Base-by-base conservation (phyloP, 495 filamentous ascomycete species). In the Venustampulla echinocandica region DNA sequence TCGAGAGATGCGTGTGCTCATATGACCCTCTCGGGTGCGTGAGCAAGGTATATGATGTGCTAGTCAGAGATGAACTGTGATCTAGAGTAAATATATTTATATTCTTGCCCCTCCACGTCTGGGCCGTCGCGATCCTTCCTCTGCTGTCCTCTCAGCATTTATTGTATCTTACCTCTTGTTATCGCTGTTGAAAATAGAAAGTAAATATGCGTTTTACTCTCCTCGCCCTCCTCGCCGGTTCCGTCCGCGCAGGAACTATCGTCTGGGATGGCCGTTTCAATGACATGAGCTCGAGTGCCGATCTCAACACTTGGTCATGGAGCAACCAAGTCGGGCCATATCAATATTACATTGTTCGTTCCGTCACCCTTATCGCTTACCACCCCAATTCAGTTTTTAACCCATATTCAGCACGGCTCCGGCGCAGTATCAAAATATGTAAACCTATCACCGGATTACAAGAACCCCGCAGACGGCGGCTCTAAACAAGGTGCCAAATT, bases 231-330 rank as follows among this genome's bases (percentile, higher is more conserved):
- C 46, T 40, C 37, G 55, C 47, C 15, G 11, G 37, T 4, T 23
- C 41, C 10, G 37, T 23, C 20, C 10, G 17, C 5, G 37, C 37
- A n/a, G 35, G 44, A 14, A 51, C 69, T 1, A 64, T 81, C 28
- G 61, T 81, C 37, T 79, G 76, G 74, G 76, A 81, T 58, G 76
- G 76, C n/a, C 73, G 76, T 25, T 77, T 80, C 64, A 78, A 79
- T 61, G 69, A 73, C 24, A 54, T 79, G 47, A 46, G 59, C 14
- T 62, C 67, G 15, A 62, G 66, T 39, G 30, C 61, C 17, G 73
- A 76, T 60, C 62, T 80, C 4, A 69, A 66, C 61, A 68, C 64
- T 48, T 84, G 80, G 81, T 77, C 72, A 3, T 85, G 77, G 76
- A 64, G 64, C 0, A 80, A 75, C 59, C 73, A 82, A 62, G 77